Conservation (phyloP, 768 basidiomycete species). For the Leccinum incarnatum region DNA sequence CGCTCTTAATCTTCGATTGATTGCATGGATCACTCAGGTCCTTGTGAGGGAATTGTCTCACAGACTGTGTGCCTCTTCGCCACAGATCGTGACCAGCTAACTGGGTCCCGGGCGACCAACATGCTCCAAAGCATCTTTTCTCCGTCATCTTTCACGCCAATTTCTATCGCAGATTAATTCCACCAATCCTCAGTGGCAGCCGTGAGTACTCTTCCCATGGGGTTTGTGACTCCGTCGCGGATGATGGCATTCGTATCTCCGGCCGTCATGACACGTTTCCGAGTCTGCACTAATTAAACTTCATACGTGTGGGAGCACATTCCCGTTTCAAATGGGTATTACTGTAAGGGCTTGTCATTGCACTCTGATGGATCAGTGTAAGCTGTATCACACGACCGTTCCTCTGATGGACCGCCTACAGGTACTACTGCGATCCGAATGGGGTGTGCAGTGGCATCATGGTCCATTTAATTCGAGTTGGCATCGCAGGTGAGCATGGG, state of each 20-base stretch:
- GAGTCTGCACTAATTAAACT: neutral
- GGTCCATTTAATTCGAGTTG: neutral
- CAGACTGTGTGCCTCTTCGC: neutral
- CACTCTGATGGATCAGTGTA: neutral
- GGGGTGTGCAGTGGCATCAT: neutral
- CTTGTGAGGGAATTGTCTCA: constrained; percentile 1
- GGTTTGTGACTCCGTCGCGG: neutral
- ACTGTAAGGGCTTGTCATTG: neutral
- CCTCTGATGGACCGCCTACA: neutral
- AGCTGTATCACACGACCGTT: neutral
- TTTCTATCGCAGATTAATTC: neutral
- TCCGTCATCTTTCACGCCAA: neutral
- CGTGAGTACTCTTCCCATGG: neutral
- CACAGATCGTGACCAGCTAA: neutral
- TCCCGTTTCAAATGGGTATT: neutral
- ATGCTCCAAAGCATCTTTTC: neutral
- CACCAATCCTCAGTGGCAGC: neutral
- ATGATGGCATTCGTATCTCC: neutral
- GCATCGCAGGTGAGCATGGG: neutral
- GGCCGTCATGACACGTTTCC: neutral
- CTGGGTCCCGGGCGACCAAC: neutral
- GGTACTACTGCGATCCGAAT: neutral
- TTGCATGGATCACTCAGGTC: neutral
- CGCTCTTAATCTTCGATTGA: neutral
- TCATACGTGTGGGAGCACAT: neutral